phyloP scores from a whole-genome alignment of 805 yeast genomes.

The Saccharomycopsis javanensis region DNA sequence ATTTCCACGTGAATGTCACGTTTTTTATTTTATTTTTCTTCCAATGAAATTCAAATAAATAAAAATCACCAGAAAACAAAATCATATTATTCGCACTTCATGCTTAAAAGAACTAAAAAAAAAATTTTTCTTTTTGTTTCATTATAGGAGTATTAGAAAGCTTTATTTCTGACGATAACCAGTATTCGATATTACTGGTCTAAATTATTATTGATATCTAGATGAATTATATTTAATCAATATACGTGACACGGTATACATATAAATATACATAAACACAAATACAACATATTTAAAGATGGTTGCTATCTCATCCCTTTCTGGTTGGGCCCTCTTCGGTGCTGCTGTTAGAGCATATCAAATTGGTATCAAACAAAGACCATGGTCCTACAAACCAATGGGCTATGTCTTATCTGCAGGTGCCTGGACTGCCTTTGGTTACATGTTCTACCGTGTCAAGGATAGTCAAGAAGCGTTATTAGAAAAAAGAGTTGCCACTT shows the following conservation, averaged over 20 bases:
- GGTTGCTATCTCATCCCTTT: slow-evolving; percentile 20
- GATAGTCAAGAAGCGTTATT: slow-evolving; percentile 31
- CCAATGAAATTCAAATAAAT: slow-evolving; percentile 1
- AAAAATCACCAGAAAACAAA: neutral
- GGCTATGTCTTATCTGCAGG: slow-evolving; percentile 38
- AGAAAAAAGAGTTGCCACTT: slow-evolving; percentile 29
- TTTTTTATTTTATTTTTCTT: neutral
- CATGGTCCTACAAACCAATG: slow-evolving; percentile 29
- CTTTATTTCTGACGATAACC: too few relatives aligned
- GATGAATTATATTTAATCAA: too few relatives aligned
- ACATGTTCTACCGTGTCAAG: slow-evolving; percentile 30
- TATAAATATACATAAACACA: neutral
- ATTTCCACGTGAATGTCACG: neutral
- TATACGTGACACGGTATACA: too few relatives aligned
- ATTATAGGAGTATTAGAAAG: too few relatives aligned
- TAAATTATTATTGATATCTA: too few relatives aligned
- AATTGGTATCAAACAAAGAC: slow-evolving; percentile 34
- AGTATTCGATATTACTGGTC: too few relatives aligned
- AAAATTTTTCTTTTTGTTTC: too few relatives aligned
- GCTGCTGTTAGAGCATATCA: slow-evolving; percentile 36
- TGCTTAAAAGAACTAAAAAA: neutral
- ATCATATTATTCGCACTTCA: neutral
- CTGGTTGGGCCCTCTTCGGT: slow-evolving; percentile 25
- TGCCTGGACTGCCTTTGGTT: slow-evolving; percentile 35
- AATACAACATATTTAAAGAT: slow-evolving; percentile 5